A percentile compares a stretch with the other conserved stretches of the same genome.
phyloP scores from a whole-genome alignment of 495 filamentous ascomycete genomes.

The Achaetomiella virescens region DNA sequence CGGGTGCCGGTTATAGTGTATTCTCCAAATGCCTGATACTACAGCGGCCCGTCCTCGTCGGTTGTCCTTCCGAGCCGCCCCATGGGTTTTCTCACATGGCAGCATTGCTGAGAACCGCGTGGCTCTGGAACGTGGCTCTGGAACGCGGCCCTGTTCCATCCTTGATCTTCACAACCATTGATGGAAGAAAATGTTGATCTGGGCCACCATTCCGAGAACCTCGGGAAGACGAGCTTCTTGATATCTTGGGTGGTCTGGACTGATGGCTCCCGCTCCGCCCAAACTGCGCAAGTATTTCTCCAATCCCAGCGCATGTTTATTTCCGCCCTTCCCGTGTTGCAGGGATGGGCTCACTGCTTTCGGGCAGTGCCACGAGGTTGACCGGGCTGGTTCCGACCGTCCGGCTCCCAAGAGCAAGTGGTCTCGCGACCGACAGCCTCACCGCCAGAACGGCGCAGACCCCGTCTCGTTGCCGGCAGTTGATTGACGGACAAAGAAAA shows the following conservation, averaged over 20 bases:
- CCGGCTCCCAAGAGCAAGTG: background rate
- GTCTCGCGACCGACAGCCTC: constrained; percentile 3
- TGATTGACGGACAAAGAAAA: background rate
- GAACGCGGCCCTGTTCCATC: no score
- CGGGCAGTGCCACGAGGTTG: background rate
- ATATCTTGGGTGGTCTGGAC: background rate
- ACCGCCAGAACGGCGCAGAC: constrained; percentile 6
- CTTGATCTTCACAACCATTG: no score
- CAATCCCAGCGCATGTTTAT: background rate
- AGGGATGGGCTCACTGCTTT: background rate
- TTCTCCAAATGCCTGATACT: background rate
- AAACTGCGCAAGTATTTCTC: background rate
- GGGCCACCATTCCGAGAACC: background rate
- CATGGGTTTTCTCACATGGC: background rate
- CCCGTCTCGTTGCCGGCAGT: background rate
- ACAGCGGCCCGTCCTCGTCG: constrained; percentile 10
- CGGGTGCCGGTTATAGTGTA: background rate
- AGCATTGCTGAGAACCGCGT: no score
- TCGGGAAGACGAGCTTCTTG: background rate
- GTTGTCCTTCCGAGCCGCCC: constrained; percentile 23
- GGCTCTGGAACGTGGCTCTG: no score
- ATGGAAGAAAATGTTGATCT: background rate
- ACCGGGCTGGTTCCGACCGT: background rate
- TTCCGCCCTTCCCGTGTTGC: background rate
- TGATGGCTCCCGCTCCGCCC: background rate